A percentile compares a stretch with the other conserved stretches of the same genome.
phyloP scores from a whole-genome alignment of 768 basidiomycete species.

The Rubroboletus satanas region DNA sequence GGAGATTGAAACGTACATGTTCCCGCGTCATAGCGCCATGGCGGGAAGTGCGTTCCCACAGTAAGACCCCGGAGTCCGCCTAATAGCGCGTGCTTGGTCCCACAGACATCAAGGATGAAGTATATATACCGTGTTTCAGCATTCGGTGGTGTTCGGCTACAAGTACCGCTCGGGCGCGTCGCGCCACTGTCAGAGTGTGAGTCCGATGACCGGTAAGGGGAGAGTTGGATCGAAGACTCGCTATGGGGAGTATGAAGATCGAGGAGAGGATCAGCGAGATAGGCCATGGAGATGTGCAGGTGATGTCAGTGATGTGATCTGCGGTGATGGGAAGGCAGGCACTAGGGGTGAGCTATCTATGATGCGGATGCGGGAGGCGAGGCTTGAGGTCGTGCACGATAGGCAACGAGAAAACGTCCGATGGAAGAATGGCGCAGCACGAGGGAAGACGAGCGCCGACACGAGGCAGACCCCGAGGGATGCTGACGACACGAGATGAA shows the following conservation, averaged over 20 bases:
- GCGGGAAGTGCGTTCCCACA: neutral
- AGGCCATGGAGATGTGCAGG: neutral
- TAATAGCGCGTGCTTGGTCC: neutral
- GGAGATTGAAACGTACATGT: slow-evolving; percentile 5
- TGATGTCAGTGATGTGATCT: slow-evolving; percentile 22
- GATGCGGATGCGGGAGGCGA: slow-evolving; percentile 10
- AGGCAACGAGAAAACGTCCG: neutral
- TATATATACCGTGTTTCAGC: neutral
- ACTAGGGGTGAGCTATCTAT: slow-evolving; percentile 2
- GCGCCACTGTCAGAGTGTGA: slow-evolving; percentile 4
- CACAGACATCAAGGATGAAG: no score
- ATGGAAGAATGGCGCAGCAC: slow-evolving; percentile 15
- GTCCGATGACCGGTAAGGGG: neutral
- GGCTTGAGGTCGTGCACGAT: neutral
- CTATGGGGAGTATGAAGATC: neutral
- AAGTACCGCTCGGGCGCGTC: neutral
- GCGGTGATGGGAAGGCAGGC: slow-evolving; percentile 12
- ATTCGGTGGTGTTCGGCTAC: neutral
- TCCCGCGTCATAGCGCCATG: neutral
- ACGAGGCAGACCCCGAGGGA: slow-evolving; percentile 28
- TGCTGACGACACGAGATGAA: slow-evolving; percentile 11
- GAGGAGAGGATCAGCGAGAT: neutral
- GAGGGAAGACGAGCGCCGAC: slow-evolving; percentile 25
- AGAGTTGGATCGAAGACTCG: no score
- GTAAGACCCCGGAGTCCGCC: slow-evolving; percentile 1